These are phyloP conservation scores for Delonix regia DNA, from an alignment of 306 rosid species.

Conservation along the genomic window DNA sequence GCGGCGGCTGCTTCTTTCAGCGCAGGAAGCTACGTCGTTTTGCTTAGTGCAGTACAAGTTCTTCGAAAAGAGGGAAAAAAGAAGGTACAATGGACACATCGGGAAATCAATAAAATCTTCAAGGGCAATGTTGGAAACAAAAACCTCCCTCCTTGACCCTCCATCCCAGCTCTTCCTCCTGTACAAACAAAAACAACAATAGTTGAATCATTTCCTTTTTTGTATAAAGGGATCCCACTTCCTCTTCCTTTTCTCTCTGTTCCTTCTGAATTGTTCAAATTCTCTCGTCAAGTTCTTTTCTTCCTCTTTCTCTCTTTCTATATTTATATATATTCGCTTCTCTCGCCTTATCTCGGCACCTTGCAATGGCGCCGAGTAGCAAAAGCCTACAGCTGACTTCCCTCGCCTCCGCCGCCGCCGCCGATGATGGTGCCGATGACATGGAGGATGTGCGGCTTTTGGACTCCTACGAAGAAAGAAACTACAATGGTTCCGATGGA, in stretches of 20 bases:
- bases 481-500: slow-evolving; percentile 24
- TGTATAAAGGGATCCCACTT: too few relatives aligned
- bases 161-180: not conserved
- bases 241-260: not conserved
- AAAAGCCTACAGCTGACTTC: slow-evolving; percentile 46
- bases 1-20: too few relatives aligned
- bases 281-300: not conserved
- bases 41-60: not conserved
- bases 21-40: too few relatives aligned
- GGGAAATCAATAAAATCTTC: not conserved
- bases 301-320: not conserved
- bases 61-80: too few relatives aligned
- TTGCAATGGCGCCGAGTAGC: slow-evolving; percentile 44
- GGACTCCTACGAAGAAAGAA: slow-evolving; percentile 54
- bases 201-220: too few relatives aligned
- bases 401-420: not conserved
- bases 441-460: slow-evolving; percentile 77
- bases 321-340: slow-evolving; percentile 25
- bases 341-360: slow-evolving; percentile 18
- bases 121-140: not conserved
- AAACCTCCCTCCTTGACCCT: not conserved
- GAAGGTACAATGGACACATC: not conserved
- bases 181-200: slow-evolving; percentile 9
- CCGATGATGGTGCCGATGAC: slow-evolving; percentile 38
- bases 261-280: not conserved